These are phyloP conservation scores for Litsea cubeba DNA, from an alignment of 164 flowering plant genomes.

Conservation along the genomic window DNA sequence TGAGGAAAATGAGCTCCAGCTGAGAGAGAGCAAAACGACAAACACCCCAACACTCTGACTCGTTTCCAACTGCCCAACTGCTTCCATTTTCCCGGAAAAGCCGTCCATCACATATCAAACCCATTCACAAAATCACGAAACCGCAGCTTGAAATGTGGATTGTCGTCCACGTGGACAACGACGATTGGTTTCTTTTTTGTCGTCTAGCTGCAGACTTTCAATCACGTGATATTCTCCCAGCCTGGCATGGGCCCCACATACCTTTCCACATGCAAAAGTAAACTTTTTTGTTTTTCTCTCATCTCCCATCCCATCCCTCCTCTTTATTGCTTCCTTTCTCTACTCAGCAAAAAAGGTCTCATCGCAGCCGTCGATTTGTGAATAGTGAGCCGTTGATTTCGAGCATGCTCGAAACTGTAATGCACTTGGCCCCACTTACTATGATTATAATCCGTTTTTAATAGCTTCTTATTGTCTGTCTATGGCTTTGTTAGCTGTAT, in stretches of 20 bases:
- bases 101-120: conserved; percentile 4
- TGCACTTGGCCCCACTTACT: conserved; percentile 19
- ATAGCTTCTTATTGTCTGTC: conserved; percentile 44
- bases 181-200: neutral
- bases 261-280: conserved; percentile 28
- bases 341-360: neutral
- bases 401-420: conserved; percentile 30
- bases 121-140: neutral
- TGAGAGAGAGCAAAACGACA: conserved; percentile 3
- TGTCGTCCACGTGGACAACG: conserved; percentile 11
- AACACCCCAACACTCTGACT: neutral
- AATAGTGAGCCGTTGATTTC: conserved; percentile 18
- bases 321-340: no score
- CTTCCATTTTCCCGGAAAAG: conserved; percentile 11
- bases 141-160: neutral
- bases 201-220: conserved; percentile 11
- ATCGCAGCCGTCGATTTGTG: conserved; percentile 28
- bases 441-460: conserved; percentile 5
- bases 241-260: conserved; percentile 43
- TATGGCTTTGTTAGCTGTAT: conserved; percentile 23
- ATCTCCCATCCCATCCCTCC: no score
- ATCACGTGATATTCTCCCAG: conserved; percentile 76
- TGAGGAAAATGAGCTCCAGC: conserved; percentile 3
- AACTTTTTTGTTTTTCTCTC: no score
- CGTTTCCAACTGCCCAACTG: conserved; percentile 18